Evolutionary conservation across 495 filamentous ascomycete species (phyloP), one percentile per base, ranked within the genome.

Genomic region (Neurospora pannonica): DNA sequence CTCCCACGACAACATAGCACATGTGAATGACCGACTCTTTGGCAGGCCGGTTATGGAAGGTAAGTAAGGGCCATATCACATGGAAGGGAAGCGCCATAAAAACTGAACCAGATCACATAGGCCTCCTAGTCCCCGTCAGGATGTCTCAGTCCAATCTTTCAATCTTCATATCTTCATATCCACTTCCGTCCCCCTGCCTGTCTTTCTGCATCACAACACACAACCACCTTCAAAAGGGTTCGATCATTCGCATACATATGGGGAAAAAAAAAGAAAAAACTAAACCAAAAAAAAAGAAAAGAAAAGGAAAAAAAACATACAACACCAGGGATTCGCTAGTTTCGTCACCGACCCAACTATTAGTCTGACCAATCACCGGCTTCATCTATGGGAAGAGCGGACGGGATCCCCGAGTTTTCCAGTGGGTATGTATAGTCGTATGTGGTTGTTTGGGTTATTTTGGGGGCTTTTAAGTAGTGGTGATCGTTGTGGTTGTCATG

Each of bases 351-450:
- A 43, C 42, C 42, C 42, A 43, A 43, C 42, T 43, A n/a, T 19
- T 43, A 43, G 42, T 43, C 42, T 43, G 19, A 19, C 42, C 42
- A 19, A n/a, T 43, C 42, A 43, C 42, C 3, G 42, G 80, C 78
- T 84, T 83, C n/a, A 79, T 82, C 81, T 82, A 84, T 79, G 84
- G 83, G 81, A 83, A n/a, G 84, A 85, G 83, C 85, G 84, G 84
- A 86, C 84, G 84, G 85, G 84, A 84, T 83, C 80, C n/a, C 84
- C 84, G 83, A 82, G 77, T 82, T 81, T 74, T 85, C 83, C 42
- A 8, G 42, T 43, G 42, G 42, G 19, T 43, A 43, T 43, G 17
- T n/a, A n/a, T n/a, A n/a, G 42, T 43, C 42, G 42, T 43, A 43
- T 43, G 42, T 43, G 42, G 1, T 46, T n/a, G 42, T 46, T n/a